These are phyloP conservation scores for Leptographium flavum DNA, from an alignment of 2,329 filamentous ascomycete genomes.

Conservation along the genomic window DNA sequence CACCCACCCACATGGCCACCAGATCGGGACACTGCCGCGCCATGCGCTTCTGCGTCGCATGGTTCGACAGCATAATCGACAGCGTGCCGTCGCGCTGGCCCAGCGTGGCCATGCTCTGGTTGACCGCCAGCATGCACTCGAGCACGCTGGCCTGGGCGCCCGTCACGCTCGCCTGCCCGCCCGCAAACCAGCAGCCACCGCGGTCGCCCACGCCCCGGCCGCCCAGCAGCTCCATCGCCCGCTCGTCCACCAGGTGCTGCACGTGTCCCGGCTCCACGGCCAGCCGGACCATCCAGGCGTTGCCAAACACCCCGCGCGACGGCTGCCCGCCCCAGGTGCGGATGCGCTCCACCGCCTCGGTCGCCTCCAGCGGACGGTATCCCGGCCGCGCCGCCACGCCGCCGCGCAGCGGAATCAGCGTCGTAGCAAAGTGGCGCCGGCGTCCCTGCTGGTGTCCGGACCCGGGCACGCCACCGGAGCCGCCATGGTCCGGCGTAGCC, in stretches of 20 bases:
- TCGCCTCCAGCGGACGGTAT: constrained; percentile 8
- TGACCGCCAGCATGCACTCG: constrained; percentile 6
- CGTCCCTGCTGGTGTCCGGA: constrained; percentile 3
- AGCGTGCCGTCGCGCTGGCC: constrained; percentile 2
- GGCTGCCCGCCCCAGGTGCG: constrained; percentile 9
- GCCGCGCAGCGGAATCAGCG: constrained; percentile 8
- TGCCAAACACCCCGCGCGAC: constrained; percentile 9
- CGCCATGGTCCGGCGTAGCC: too few species aligned
- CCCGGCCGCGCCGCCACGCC: constrained; percentile 8
- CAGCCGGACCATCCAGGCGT: constrained; percentile 11
- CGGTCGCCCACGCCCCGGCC: neutral
- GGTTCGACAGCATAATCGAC: constrained; percentile 12
- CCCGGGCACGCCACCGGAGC: neutral
- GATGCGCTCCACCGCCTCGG: constrained; percentile 5
- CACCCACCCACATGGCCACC: constrained; percentile 12
- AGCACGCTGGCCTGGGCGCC: neutral
- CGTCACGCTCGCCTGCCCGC: neutral
- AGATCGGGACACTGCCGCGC: constrained; percentile 12
- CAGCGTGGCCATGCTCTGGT: constrained; percentile 6
- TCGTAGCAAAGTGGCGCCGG: constrained; percentile 8
- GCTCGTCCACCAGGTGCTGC: constrained; percentile 3
- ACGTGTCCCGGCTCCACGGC: constrained; percentile 8
- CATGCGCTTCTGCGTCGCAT: constrained; percentile 11
- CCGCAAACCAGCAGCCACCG: neutral
- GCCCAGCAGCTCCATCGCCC: constrained; percentile 4